A percentile compares a stretch with the other conserved stretches of the same genome.
Evolutionary conservation across 2,329 filamentous ascomycete species (phyloP).

Genomic region (Exserohilum turcica): DNA sequence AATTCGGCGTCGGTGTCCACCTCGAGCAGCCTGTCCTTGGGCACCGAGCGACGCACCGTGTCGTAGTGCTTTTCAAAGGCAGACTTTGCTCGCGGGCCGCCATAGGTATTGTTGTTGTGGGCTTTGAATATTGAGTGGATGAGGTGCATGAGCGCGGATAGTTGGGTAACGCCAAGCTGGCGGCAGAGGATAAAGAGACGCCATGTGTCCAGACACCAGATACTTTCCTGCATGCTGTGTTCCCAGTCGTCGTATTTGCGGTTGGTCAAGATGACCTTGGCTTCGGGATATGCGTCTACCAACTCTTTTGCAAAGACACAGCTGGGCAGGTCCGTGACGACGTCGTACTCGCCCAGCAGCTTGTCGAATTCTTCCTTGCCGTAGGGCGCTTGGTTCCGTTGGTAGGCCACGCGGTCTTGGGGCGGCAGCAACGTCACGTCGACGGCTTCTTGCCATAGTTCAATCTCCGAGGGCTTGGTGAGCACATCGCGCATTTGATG

Average conservation of each 20-base stretch:
- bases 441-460: constrained; percentile 40
- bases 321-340: constrained; percentile 37
- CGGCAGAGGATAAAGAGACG: constrained; percentile 25
- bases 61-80: constrained; percentile 36
- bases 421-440: constrained; percentile 28
- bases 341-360: constrained; percentile 53
- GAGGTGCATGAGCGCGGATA: constrained; percentile 32
- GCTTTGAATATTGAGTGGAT: constrained; percentile 29
- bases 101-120: constrained; percentile 33
- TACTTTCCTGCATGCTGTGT: constrained; percentile 29
- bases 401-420: constrained; percentile 11
- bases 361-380: constrained; percentile 53
- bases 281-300: constrained; percentile 40
- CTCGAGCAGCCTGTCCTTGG: constrained; percentile 30
- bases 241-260: constrained; percentile 36
- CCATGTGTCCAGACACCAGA: constrained; percentile 35
- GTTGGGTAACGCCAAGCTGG: constrained; percentile 24
- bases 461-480: constrained; percentile 23
- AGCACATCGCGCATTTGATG: constrained; percentile 34
- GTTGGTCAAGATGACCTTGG: constrained; percentile 44
- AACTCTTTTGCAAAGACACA: constrained; percentile 37
- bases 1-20: constrained; percentile 24
- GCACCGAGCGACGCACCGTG: constrained; percentile 30
- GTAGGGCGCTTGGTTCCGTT: constrained; percentile 25
- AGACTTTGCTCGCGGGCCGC: constrained; percentile 22